phyloP scores from a whole-genome alignment of 78 protist species.

The Tieghemostelium lacteum region DNA sequence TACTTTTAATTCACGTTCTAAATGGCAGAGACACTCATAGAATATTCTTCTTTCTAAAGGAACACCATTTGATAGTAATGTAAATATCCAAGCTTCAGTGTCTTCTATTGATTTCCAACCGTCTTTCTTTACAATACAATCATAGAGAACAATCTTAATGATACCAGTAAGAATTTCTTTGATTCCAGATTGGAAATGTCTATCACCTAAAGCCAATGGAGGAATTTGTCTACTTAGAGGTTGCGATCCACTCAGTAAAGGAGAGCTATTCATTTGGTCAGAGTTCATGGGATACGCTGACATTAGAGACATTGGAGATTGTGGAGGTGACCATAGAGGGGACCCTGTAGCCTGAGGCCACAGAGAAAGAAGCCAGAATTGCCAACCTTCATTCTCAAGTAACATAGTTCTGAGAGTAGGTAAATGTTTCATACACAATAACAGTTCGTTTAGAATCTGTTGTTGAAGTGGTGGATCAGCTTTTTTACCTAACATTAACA shows the following conservation, averaged over 20 bases:
- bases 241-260: neutral
- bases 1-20: conserved; percentile 19
- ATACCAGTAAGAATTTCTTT: conserved; percentile 69
- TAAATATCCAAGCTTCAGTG: conserved; percentile 70
- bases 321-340: conserved; percentile 56
- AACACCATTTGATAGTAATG: conserved; percentile 30
- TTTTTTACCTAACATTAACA: conserved; percentile 11
- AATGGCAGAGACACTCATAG: conserved; percentile 41
- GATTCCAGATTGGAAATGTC: conserved; percentile 27
- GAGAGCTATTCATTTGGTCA: neutral
- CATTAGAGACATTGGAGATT: neutral
- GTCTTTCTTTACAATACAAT: conserved; percentile 48
- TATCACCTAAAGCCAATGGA: too few species aligned
- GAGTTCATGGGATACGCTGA: neutral
- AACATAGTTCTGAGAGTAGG: conserved; percentile 6
- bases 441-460: conserved; percentile 54
- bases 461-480: conserved; percentile 44
- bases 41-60: conserved; percentile 67
- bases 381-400: conserved; percentile 41
- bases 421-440: conserved; percentile 31
- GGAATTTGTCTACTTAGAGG: neutral
- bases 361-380: conserved; percentile 41
- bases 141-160: conserved; percentile 35
- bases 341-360: conserved; percentile 65
- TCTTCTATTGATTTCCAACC: conserved; percentile 80